Base-by-base conservation (phyloP, 2,329 filamentous ascomycete genomes). In the Cladophialophora yegresii region DNA sequence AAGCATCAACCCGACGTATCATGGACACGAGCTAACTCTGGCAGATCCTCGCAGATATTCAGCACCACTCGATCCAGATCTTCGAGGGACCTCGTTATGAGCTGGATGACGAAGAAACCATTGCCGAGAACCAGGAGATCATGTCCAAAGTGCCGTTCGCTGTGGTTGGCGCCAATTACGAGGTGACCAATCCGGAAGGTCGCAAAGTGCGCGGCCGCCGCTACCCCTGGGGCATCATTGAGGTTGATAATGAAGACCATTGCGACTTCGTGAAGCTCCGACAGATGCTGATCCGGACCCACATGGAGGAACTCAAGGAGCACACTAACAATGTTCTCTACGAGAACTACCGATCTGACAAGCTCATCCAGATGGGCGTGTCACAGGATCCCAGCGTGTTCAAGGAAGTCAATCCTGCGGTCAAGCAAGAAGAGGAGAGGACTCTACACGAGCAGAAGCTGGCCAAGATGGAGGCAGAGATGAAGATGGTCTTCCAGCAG, bases 401-500 rank as follows among this genome's bases (percentile, higher is more conserved):
- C 91, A 99, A 99, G 87, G 95, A 99, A 88, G 92, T 99, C 85
- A 99, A 99, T 87, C 95, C 95, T 69, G 93, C 95, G 54, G 95
- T 98, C 81, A 99, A 99, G 89, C 95, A 99, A 82, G 95, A 99
- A 80, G 95, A 99, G 83, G 95, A 99, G 85, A 92, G 95, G 75
- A 89, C 91, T 70, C 85, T 99, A 72, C 95, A 99, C 85, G 95
- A 99, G 83, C 93, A 97, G 85, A 99, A 99, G 85, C 91, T 99
- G 73, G 92, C 93, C 80, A 99, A 99, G 91, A 99, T 99, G 95
- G 95, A 99, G 81, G 88, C 92, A 75, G 95, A 99, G 81, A 99
- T 99, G 95, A 99, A 99, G 91, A 96, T 97, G 91, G 95, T 99
- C 72, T 99, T 99, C 92, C 95, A 98, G 80, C 95, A 99, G 79